Base-by-base conservation (phyloP, 345 rosid species). In the Pistacia integerrima region DNA sequence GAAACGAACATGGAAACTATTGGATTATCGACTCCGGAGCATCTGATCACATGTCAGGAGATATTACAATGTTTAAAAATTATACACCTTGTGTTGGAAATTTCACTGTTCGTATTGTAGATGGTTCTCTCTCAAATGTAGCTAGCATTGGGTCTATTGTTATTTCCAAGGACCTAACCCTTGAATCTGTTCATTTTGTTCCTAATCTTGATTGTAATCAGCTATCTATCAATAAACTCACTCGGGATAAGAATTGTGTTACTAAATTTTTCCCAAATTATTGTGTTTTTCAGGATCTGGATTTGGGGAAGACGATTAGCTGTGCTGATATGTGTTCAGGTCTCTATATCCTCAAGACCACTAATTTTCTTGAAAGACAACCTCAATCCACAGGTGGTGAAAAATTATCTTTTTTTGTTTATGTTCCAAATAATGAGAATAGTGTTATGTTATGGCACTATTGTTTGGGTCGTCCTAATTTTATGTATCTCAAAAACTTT, bases 41-140 rank as follows among this genome's bases (percentile, higher is more conserved):
- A 4, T 70, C 8, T 18, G 28, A 70, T 52, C 62, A 54, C 16
- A 70, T 70, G 63, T 54, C 41, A 5, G 11, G 62, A 70, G 74
- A 70, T 33, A 9, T 11, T 38, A 13, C 22, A 38, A 10, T 9
- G 33, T 30, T 30, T 30, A 30, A 30, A 30, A 30, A 30, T 30
- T 2, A 30, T 30, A 30, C 33, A 30, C 68, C 59, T 5, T 61
- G 68, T 33, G 2, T 2, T 7, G 48, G 14, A 3, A 61, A 73
- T 44, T 59, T 11, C 3, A 11, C 16, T 11, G 38, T 73, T 17
- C 22, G 38, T 5, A 46, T 73, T 11, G 30, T 14, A 5, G 46
- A 73, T 61, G 28, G 59, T 13, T 44, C 13, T 2, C 14, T 46
- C 8, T 59, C 46, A 2, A 61, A 73, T 7, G 57, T 60, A 0